Evolutionary conservation across 805 yeast species (phyloP).

Genomic region (Metschnikowia borealis): DNA sequence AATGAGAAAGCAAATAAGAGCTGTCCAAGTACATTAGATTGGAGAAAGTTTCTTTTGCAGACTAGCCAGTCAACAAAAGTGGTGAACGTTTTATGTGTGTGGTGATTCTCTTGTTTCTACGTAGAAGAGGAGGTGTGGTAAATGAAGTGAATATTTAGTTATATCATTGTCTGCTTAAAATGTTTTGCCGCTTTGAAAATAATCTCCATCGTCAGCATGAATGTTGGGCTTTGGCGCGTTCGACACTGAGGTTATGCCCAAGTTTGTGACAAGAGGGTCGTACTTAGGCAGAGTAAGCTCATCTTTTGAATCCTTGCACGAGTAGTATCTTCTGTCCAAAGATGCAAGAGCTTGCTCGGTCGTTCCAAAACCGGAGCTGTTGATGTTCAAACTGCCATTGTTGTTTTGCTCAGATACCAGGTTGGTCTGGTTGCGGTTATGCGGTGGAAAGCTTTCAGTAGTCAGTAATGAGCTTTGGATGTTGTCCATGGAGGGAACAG

Average conservation of each 20-base stretch:
- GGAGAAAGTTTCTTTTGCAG: neutral
- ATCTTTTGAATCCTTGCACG: neutral
- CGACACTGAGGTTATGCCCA: neutral
- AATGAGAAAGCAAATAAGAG: neutral
- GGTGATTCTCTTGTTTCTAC: too few relatives aligned
- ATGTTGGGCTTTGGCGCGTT: neutral
- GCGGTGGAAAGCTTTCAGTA: neutral
- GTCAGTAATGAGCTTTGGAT: neutral
- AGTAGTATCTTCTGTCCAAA: neutral
- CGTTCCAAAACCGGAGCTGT: neutral
- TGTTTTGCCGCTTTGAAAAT: neutral
- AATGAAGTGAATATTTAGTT: too few relatives aligned
- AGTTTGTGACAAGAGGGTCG: neutral
- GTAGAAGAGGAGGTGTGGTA: neutral
- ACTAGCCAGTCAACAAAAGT: neutral
- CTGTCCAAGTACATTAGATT: neutral
- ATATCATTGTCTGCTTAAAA: neutral
- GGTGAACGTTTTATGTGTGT: neutral
- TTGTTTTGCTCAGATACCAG: neutral
- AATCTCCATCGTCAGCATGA: neutral
- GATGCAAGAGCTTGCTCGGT: neutral
- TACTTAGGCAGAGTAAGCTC: neutral
- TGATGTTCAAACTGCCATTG: neutral
- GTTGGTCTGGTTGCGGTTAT: neutral
- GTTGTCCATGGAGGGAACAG: neutral